Evolutionary conservation across 208 protist species (phyloP).

Genomic region (Wallacemonas sp.): DNA sequence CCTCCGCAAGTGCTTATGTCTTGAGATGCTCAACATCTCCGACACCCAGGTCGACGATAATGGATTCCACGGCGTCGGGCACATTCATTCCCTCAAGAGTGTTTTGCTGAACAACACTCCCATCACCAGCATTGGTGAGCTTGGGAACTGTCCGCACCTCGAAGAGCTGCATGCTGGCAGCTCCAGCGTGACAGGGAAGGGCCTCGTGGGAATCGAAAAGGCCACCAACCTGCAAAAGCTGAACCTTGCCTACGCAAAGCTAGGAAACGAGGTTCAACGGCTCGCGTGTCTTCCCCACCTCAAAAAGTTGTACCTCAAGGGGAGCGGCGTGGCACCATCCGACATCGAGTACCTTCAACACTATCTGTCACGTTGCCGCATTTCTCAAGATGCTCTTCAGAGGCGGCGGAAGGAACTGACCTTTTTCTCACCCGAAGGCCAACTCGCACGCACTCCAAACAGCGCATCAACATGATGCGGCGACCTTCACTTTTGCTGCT

Average conservation of each 20-base stretch:
- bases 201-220: constrained; percentile 25
- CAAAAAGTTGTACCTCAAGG: constrained; percentile 34
- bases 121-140: constrained; percentile 20
- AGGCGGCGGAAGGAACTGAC: constrained; percentile 10
- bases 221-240: constrained; percentile 22
- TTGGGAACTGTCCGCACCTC: constrained; percentile 25
- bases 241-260: constrained; percentile 33
- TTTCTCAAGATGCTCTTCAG: constrained; percentile 22
- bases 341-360: constrained; percentile 23
- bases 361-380: constrained; percentile 21
- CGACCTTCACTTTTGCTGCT: too few relatives aligned
- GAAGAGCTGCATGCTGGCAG: constrained; percentile 32
- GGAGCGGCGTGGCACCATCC: constrained; percentile 19
- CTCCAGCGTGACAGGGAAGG: constrained; percentile 23
- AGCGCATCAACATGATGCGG: not conserved
- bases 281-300: constrained; percentile 17
- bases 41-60: constrained; percentile 24
- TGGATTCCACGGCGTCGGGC: constrained; percentile 22
- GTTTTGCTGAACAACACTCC: constrained; percentile 26
- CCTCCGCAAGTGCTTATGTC: constrained; percentile 13
- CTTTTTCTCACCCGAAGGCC: not conserved
- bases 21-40: constrained; percentile 36
- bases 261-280: constrained; percentile 9
- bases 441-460: not conserved
- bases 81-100: constrained; percentile 15